Conservation (phyloP, 768 basidiomycete species). For the Rhodotorula kratochvilovae region DNA sequence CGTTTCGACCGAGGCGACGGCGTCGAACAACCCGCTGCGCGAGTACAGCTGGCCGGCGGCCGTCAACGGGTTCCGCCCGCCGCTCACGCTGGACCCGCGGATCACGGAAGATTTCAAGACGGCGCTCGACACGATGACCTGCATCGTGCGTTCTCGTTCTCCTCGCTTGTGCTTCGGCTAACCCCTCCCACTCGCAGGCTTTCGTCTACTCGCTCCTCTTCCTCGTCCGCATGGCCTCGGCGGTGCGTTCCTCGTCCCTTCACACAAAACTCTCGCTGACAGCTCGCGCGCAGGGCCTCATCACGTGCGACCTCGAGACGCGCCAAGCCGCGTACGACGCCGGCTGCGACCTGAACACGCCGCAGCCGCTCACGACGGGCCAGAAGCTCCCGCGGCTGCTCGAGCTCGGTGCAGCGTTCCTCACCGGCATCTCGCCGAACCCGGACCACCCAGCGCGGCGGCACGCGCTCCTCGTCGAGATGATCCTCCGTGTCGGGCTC, state of each 20-base stretch:
- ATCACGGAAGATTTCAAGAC: slow-evolving; percentile 36
- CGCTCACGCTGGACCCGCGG: slow-evolving; percentile 17
- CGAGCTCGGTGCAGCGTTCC: slow-evolving; percentile 28
- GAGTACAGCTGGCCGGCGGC: slow-evolving; percentile 16
- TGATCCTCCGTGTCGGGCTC: slow-evolving; percentile 27
- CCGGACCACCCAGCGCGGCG: slow-evolving; percentile 17
- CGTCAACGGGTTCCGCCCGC: neutral
- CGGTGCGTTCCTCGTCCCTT: neutral
- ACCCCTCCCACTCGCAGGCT: slow-evolving; percentile 2
- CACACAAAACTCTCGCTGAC: no score
- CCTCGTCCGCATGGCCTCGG: slow-evolving; percentile 34
- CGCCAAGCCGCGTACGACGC: slow-evolving; percentile 21
- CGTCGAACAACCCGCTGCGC: slow-evolving; percentile 5
- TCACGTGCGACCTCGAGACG: slow-evolving; percentile 23
- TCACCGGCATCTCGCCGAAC: slow-evolving; percentile 31
- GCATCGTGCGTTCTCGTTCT: slow-evolving; percentile 12
- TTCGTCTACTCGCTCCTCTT: slow-evolving; percentile 33
- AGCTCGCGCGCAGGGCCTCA: slow-evolving; percentile 16
- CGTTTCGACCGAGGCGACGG: slow-evolving; percentile 15
- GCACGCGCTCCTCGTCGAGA: slow-evolving; percentile 25
- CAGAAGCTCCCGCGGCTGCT: slow-evolving; percentile 28
- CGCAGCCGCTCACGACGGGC: slow-evolving; percentile 17
- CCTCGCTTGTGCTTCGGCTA: neutral
- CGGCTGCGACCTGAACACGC: slow-evolving; percentile 13
- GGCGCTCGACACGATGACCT: slow-evolving; percentile 34